Evolutionary conservation across 148 eudicot species (phyloP).

Genomic region (Rhododendron molle): DNA sequence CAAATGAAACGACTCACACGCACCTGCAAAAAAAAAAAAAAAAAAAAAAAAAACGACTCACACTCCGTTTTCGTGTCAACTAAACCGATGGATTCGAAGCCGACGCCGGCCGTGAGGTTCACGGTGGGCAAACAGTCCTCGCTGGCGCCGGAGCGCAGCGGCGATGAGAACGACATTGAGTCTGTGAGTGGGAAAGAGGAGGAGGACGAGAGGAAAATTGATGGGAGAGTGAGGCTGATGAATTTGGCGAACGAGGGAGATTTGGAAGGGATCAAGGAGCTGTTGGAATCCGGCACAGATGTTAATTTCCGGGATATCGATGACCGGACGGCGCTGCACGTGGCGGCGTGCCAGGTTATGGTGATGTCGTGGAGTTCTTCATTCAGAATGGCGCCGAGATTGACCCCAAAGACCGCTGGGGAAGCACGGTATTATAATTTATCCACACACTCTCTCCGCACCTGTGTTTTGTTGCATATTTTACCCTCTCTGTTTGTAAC

Average conservation of each 20-base stretch:
- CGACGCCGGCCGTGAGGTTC: constrained; percentile 39
- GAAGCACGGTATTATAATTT: constrained; percentile 66
- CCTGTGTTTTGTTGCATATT: neutral
- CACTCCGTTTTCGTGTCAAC: too few relatives aligned
- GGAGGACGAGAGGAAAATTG: constrained; percentile 17
- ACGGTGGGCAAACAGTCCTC: constrained; percentile 70
- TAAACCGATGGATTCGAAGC: constrained; percentile 13
- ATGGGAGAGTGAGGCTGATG: constrained; percentile 65
- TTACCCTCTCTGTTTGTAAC: too few relatives aligned
- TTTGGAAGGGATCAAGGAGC: constrained; percentile 65
- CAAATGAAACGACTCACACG: neutral
- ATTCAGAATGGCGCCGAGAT: constrained; percentile 50
- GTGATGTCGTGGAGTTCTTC: constrained; percentile 60
- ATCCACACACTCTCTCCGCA: neutral
- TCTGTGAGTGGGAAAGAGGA: constrained; percentile 8
- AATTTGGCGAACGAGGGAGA: constrained; percentile 70
- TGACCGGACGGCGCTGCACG: constrained; percentile 70
- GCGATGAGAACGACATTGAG: too few relatives aligned
- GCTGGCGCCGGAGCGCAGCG: constrained; percentile 19
- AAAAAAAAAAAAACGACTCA: too few relatives aligned
- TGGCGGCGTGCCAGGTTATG: constrained; percentile 46
- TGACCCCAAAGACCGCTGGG: constrained; percentile 89
- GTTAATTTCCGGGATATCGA: constrained; percentile 78
- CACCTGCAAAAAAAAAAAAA: neutral
- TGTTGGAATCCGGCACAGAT: constrained; percentile 47